These are phyloP conservation scores for Xylariaceae sp. DNA, from an alignment of 2,329 filamentous ascomycete genomes.

Conservation along the genomic window DNA sequence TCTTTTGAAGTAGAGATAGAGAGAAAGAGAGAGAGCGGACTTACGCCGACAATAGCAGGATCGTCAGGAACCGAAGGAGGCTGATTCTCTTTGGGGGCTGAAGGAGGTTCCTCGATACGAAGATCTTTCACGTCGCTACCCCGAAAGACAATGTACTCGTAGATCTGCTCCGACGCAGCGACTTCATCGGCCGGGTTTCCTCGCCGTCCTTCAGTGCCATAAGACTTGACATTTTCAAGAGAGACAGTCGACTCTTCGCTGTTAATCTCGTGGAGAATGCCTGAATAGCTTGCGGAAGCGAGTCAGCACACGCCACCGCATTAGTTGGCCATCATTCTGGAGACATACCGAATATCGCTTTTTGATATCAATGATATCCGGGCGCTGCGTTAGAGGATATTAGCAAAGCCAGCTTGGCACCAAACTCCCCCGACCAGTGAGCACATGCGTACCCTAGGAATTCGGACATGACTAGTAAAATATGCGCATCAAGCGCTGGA, in stretches of 20 bases:
- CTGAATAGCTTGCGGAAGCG: constrained; percentile 69
- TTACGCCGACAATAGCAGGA: constrained; percentile 94
- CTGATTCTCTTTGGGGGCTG: constrained; percentile 66
- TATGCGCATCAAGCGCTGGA: constrained; percentile 25
- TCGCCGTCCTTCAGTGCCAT: constrained; percentile 86
- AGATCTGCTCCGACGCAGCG: constrained; percentile 76
- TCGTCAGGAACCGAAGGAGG: constrained; percentile 82
- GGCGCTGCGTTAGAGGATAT: constrained; percentile 51
- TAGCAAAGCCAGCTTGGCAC: constrained; percentile 11
- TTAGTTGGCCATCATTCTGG: constrained; percentile 8
- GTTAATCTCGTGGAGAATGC: constrained; percentile 95
- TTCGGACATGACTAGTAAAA: constrained; percentile 46
- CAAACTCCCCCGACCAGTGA: not conserved
- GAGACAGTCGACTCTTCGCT: constrained; percentile 95
- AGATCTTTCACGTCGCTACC: constrained; percentile 98
- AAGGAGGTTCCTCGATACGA: constrained; percentile 78
- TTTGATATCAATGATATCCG: constrained; percentile 95
- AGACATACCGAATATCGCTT: constrained; percentile 85
- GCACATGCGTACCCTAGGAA: constrained; percentile 47
- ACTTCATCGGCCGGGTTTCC: constrained; percentile 76
- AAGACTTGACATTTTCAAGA: constrained; percentile 91
- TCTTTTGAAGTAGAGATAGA: too few relatives aligned
- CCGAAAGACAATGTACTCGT: constrained; percentile 98
- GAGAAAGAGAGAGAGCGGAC: constrained; percentile 39
- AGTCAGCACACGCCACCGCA: constrained; percentile 13